phyloP scores from a whole-genome alignment of 495 filamentous ascomycete genomes.

The Xylaria venustula region DNA sequence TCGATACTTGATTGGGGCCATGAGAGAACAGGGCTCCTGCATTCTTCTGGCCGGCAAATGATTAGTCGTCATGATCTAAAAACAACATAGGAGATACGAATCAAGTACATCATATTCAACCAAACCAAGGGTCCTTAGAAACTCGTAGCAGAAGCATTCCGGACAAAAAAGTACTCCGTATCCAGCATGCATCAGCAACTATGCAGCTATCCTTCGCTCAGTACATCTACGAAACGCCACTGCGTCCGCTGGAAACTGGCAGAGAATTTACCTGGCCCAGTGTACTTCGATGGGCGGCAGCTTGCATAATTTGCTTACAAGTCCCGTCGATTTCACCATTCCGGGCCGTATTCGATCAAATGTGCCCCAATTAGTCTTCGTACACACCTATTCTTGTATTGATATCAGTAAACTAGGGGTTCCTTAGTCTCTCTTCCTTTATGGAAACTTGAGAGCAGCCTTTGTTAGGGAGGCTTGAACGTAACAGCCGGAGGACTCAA shows the following conservation, averaged over 20 bases:
- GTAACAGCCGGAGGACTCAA: no score
- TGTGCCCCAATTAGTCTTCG: conserved; percentile 17
- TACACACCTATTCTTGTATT: not conserved
- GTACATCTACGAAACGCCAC: conserved; percentile 35
- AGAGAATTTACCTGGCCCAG: conserved; percentile 29
- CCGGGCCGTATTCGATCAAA: conserved; percentile 26
- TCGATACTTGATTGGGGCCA: conserved; percentile 5
- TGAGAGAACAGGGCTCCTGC: conserved; percentile 1
- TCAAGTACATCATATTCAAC: conserved; percentile 14
- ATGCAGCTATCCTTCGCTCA: conserved; percentile 32
- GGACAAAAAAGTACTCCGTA: conserved; percentile 23
- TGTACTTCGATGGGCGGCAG: conserved; percentile 27
- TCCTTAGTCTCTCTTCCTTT: not conserved
- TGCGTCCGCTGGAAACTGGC: conserved; percentile 32
- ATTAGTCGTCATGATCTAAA: conserved; percentile 8
- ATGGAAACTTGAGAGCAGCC: not conserved
- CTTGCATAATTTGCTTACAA: conserved; percentile 31
- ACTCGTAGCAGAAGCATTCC: conserved; percentile 17
- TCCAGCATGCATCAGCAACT: conserved; percentile 22
- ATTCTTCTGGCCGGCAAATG: conserved; percentile 6
- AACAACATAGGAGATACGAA: conserved; percentile 3
- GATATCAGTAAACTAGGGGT: not conserved
- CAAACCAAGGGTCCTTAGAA: conserved; percentile 13
- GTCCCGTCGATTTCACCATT: conserved; percentile 24
- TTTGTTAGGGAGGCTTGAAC: no score